Percentiles rank a stretch among this genome's conserved stretches.
Evolutionary conservation across 202 grass and related monocot genomes (phyloP).

Genomic region (Schoenoplectus tabernaemontani): DNA sequence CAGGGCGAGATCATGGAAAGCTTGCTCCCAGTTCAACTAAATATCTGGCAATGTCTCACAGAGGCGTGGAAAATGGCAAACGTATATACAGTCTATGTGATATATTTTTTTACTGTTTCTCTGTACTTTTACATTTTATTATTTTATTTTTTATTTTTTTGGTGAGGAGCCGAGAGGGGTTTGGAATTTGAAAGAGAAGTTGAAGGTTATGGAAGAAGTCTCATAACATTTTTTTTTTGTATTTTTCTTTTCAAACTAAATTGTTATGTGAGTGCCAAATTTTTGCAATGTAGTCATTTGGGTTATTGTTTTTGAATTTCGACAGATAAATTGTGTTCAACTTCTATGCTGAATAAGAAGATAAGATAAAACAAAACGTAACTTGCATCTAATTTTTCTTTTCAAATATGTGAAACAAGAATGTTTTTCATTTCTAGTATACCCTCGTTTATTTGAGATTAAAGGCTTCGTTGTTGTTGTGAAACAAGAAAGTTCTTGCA

Average conservation of each 20-base stretch:
- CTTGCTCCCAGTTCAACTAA: slow-evolving; percentile 66
- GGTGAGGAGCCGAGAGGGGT: not conserved
- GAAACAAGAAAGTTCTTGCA: no score
- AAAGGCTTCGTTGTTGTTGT: no score
- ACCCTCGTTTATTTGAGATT: no score
- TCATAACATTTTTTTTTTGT: slow-evolving; percentile 9
- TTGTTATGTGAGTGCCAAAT: not conserved
- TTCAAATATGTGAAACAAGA: not conserved
- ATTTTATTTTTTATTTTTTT: not conserved
- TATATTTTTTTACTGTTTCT: not conserved
- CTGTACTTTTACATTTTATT: not conserved
- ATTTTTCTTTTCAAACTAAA: not conserved
- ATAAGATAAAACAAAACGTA: not conserved
- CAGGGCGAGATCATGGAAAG: slow-evolving; percentile 60
- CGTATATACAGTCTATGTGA: not conserved
- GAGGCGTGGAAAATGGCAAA: not conserved
- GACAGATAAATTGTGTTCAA: no score
- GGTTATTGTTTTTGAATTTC: no score
- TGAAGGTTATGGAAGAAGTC: not conserved
- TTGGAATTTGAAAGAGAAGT: not conserved
- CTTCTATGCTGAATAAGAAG: not conserved
- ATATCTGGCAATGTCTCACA: not conserved
- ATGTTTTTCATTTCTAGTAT: no score
- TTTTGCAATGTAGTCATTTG: not conserved
- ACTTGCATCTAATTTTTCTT: not conserved